These are phyloP conservation scores for Chlamydomonas schloesseri DNA, from an alignment of 139 green algal genomes.

Conservation along the genomic window DNA sequence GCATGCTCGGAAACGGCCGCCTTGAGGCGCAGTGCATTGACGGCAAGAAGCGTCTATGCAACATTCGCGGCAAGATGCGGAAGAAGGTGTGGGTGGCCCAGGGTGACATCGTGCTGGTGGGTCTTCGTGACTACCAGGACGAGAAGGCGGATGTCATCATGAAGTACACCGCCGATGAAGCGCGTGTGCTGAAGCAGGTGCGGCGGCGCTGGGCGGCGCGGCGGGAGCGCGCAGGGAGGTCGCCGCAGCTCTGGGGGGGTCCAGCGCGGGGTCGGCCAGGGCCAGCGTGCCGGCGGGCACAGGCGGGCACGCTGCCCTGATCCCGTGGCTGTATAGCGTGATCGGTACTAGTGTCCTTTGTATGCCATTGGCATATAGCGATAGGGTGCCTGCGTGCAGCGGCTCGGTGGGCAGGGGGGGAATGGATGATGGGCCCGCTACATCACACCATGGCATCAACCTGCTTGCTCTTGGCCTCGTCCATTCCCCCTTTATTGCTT, in stretches of 20 bases:
- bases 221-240: background rate
- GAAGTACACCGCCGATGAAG: conserved; percentile 88
- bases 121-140: conserved; percentile 99
- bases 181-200: conserved; percentile 84
- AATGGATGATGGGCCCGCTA: no score
- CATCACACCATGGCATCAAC: no score
- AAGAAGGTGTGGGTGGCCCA: conserved; percentile 95
- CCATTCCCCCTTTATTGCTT: no score
- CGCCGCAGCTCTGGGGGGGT: background rate
- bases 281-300: no score
- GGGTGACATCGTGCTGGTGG: conserved; percentile 98
- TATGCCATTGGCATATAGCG: no score
- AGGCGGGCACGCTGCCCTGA: no score
- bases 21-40: conserved; percentile 99
- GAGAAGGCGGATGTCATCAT: conserved; percentile 99
- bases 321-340: no score
- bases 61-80: conserved; percentile 99
- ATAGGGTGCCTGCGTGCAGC: no score
- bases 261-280: no score
- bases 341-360: no score
- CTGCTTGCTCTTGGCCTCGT: no score
- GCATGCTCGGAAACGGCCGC: conserved; percentile 99
- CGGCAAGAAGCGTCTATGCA: conserved; percentile 96
- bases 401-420: no score
- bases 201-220: background rate